A percentile compares a stretch with the other conserved stretches of the same genome.
phyloP scores from a whole-genome alignment of 257 asterid genomes.

The Craterostigma plantagineum region DNA sequence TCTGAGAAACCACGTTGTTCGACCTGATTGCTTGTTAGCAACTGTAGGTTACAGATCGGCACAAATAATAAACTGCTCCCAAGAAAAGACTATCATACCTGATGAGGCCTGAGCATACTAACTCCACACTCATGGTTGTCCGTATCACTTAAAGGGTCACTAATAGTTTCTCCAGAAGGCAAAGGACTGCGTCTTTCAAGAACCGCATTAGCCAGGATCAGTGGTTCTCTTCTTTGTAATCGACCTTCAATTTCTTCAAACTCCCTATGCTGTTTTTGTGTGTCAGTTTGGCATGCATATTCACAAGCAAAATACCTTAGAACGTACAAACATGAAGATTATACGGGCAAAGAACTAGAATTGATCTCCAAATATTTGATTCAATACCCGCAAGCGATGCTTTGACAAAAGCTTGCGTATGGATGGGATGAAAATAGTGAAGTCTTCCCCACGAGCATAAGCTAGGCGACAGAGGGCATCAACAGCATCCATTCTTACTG shows the following conservation, averaged over 20 bases:
- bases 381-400: constrained; percentile 61
- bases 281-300: neutral
- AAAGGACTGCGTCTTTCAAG: constrained; percentile 52
- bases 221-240: constrained; percentile 52
- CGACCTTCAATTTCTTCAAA: constrained; percentile 83
- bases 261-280: constrained; percentile 62
- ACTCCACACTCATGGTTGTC: constrained; percentile 56
- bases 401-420: constrained; percentile 76
- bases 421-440: constrained; percentile 78
- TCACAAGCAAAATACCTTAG: neutral
- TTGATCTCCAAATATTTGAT: neutral
- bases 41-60: neutral
- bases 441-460: constrained; percentile 94
- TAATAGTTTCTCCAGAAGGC: constrained; percentile 67
- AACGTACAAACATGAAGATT: neutral
- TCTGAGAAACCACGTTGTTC: no score
- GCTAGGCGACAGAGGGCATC: constrained; percentile 95
- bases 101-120: constrained; percentile 60
- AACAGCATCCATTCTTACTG: constrained; percentile 77
- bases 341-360: neutral
- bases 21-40: constrained; percentile 6
- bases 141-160: constrained; percentile 84
- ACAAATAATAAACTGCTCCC: constrained; percentile 3
- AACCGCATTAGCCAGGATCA: constrained; percentile 44
- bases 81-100: constrained; percentile 23